These are phyloP conservation scores for Dianthus caryophyllus DNA, from an alignment of 148 eudicot genomes.

Conservation along the genomic window DNA sequence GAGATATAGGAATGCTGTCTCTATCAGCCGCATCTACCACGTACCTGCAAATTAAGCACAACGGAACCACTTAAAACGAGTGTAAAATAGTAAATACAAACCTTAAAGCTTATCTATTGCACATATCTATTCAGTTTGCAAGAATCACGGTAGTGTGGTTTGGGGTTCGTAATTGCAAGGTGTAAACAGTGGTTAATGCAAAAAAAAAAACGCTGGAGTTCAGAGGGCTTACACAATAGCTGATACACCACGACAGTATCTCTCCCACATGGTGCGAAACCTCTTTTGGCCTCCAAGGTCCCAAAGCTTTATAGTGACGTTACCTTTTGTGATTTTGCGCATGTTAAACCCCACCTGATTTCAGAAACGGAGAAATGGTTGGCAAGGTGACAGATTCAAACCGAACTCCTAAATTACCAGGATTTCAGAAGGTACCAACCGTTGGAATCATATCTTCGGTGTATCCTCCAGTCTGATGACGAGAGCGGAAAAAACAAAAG, in stretches of 20 bases:
- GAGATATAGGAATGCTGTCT: slow-evolving; percentile 71
- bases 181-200: neutral
- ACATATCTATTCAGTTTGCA: neutral
- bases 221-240: slow-evolving; percentile 65
- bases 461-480: slow-evolving; percentile 72
- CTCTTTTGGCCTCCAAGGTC: slow-evolving; percentile 91
- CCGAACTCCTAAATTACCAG: neutral
- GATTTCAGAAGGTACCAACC: slow-evolving; percentile 41
- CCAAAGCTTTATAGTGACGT: slow-evolving; percentile 91
- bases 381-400: neutral
- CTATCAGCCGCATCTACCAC: slow-evolving; percentile 95
- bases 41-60: slow-evolving; percentile 38
- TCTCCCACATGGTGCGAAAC: slow-evolving; percentile 94
- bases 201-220: slow-evolving; percentile 10
- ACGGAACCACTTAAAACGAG: neutral
- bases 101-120: neutral
- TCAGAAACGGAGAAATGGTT: slow-evolving; percentile 11
- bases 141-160: no score
- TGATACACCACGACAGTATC: slow-evolving; percentile 84
- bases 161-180: neutral
- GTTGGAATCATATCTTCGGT: slow-evolving; percentile 97
- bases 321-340: slow-evolving; percentile 88
- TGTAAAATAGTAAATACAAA: neutral
- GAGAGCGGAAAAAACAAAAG: slow-evolving; percentile 20
- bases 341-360: slow-evolving; percentile 85